Evolutionary conservation across 2,329 filamentous ascomycete genomes (phyloP), one percentile per base, ranked within the genome.

Genomic region (Aquanectria penicillioides): DNA sequence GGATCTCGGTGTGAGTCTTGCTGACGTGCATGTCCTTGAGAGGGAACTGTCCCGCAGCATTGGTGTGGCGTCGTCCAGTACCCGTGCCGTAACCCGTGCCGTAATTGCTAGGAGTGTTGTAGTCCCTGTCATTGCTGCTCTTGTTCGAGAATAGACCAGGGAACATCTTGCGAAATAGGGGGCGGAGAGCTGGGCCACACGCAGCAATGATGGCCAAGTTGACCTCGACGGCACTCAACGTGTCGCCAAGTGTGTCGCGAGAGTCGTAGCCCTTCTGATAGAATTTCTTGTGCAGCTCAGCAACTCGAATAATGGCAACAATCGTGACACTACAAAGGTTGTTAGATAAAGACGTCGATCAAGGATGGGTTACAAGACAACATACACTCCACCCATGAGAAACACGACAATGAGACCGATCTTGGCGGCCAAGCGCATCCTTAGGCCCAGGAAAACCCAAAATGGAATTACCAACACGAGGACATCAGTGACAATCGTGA

Each of bases 401-500:
- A 80, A 81, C 6, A 81, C 74, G 9, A 71, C 61, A 34, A 80
- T 71, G 5, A 80, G 62, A 1, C 75, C 77, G 11, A 76, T 61
- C 65, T 80, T 79, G 11, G 74, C 71, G 26, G 69, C 72, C 17
- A 62, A 61, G 4, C 71, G 70, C 65, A 81, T 78, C 29, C 75
- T 77, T 13, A 81, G 67, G 5, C 71, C 72, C 8, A 75, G 47
- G 49, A 81, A 80, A 23, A 80, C 76, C 63, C 71, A 74, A 26
- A 79, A 72, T 0, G 79, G 79, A 13, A 81, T 64, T 1, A 69
- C 57, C 7, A 80, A 67, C 9, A 77, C 73, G 20, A 79, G 62
- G 2, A 80, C 54, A 46, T 81, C 80, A 5, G 77, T 80, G 3
- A 77, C 22, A 26, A 81, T 79, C 11, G 74, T 79, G 22, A 80